Base-by-base conservation (phyloP, 352 stramenopile species). In the Phytophthora pistaciae region DNA sequence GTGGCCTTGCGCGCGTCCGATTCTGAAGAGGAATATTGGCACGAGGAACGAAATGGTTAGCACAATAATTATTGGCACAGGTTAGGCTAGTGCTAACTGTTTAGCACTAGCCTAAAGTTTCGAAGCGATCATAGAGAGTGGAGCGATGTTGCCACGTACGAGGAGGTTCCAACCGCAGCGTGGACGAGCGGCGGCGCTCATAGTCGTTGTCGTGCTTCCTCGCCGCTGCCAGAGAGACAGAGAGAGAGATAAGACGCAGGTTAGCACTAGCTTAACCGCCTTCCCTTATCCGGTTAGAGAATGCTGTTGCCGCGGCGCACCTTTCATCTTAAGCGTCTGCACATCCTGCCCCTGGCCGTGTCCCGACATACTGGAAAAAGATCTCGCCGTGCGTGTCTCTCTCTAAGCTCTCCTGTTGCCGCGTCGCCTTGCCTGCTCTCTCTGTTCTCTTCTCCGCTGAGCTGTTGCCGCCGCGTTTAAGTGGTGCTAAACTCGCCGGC, bases 191-290 rank as follows among this genome's bases (percentile, higher is more conserved):
- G 21, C 86, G 81, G 1, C 84, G 77, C 21, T 93, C 86, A 6
- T 82, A 20, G 40, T 93, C 86, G 27, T 74, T 65, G n/a, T 93
- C 85, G 48, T 91, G 85, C 64, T 92, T 91, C 61, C 85, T 83
- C 36, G 83, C 67, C 54, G 85, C 82, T 78, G 31, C 14, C 16
- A 6, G 38, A 44, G 38, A 44, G 38, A 44, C 11, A n/a, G 8
- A n/a, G 4, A 44, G 14, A 56, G 5, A 50, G 16, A 64, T n/a
- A 58, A 50, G 50, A 66, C 52, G 58, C 78, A 57, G 27, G 62
- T 66, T 70, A 66, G 50, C 33, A 7, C 54, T 61, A 44, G 53
- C 20, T 29, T 60, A 57, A 58, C 56, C 21, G 7, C 18, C 18
- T 11, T 20, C 18, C 18, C 16, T 50, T 23, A 50, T 29, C 48